Evolutionary conservation across 2,329 filamentous ascomycete genomes (phyloP), one percentile per base, ranked within the genome.

Genomic region (Didymella pinodella): DNA sequence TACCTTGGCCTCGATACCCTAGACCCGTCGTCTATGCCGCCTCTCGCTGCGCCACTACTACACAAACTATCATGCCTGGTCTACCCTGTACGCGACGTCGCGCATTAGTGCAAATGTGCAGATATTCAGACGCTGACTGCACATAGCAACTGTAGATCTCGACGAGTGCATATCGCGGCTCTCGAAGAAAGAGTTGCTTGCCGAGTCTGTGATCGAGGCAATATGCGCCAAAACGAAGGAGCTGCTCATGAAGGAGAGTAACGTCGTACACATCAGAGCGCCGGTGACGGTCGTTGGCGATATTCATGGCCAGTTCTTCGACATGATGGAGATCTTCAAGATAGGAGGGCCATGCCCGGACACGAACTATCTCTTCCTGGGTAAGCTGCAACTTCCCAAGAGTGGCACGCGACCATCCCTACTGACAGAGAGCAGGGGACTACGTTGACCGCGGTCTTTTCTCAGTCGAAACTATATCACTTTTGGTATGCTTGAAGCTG

Each of bases 211-310:
- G 67, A 94, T 99, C 79, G 95, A 99, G 82, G 95, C 95, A 73
- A 94, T 99, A 87, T 99, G 95, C 82, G 93, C 95, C 78, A 99
- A 99, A 79, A 95, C 96, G 22, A 99, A 99, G 77, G 95, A 99
- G 83, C 85, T 99, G 69, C 86, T 99, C 69, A 99, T 99, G 95
- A 94, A 96, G 76, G 95, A 99, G 87, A 98, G 94, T 86, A 99
- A 99, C 80, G 95, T 99, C 63, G 95, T 99, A 61, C 95, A 99
- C 78, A 96, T 99, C 63, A 88, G 88, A 70, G 93, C 95, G 31
- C 95, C 95, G 2, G 92, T 99, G 59, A 99, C 95, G 16, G 95
- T 99, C 10, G 95, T 99, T 38, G 95, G 95, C 66, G 95, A 99
- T 77, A 99, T 99, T 68, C 95, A 99, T 78, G 95, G 95, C 59